These are phyloP conservation scores for Thalassiosira oceanica DNA, from an alignment of 352 stramenopile genomes.

Conservation along the genomic window DNA sequence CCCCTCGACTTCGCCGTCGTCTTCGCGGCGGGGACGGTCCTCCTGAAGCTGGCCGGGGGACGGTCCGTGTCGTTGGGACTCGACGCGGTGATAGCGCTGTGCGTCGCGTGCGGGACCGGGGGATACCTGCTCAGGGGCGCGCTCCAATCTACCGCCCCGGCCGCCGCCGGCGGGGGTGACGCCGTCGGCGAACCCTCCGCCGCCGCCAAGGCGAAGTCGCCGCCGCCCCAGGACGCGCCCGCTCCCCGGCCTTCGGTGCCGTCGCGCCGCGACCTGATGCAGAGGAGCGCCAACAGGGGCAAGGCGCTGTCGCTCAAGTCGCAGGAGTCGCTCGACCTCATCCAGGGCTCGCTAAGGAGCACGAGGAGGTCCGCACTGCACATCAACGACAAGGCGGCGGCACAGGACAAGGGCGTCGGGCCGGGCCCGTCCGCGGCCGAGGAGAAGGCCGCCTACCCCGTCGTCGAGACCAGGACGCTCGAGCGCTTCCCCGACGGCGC, in stretches of 20 bases:
- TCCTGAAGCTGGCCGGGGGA: constrained; percentile 27
- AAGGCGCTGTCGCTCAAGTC: too few species aligned
- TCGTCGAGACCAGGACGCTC: constrained; percentile 17
- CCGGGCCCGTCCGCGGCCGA: too few species aligned
- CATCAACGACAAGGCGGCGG: not conserved
- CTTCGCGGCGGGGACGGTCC: constrained; percentile 10
- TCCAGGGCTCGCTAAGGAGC: constrained; percentile 3
- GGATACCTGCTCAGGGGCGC: constrained; percentile 16
- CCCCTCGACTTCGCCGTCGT: constrained; percentile 16
- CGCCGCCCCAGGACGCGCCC: not conserved
- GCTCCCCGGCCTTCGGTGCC: not conserved
- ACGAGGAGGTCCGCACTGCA: not conserved
- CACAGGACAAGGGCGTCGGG: not conserved
- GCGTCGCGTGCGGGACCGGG: constrained; percentile 20
- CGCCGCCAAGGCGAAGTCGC: not conserved
- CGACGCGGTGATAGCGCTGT: constrained; percentile 17
- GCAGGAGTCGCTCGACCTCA: constrained; percentile 1
- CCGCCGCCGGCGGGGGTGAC: not conserved
- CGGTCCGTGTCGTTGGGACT: constrained; percentile 11
- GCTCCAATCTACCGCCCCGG: too few species aligned
- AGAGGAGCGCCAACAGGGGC: too few species aligned
- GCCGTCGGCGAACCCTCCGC: not conserved
- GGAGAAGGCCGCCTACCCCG: too few species aligned
- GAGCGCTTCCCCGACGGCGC: constrained; percentile 58
- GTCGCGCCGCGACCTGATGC: not conserved